Evolutionary conservation across 768 basidiomycete species (phyloP), one percentile per base, ranked within the genome.

Genomic region (Lentinula sp.): DNA sequence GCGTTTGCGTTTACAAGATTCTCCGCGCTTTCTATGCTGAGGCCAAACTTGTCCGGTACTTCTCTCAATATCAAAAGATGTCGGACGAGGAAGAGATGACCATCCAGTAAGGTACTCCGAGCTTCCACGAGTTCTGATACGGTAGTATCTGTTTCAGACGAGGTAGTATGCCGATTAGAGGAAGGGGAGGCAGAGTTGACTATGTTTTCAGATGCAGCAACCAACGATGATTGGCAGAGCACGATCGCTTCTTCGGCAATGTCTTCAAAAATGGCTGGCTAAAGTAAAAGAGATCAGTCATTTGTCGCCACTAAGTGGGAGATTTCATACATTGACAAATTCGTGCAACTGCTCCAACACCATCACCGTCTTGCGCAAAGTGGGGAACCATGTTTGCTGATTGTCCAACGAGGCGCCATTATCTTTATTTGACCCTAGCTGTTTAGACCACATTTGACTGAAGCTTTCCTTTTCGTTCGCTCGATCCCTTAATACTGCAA

Each of bases 221-320:
- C 78, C 3, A 98, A 81, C 0, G 95, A 96, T 61, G 88, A 81
- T 39, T 88, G 84, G 70, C 95, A 96, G 4, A 93, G 76, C 11
- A 82, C 79, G 35, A 97, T 80, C 0, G 95, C 93, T 74, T 98
- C 95, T 74, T 95, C 92, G 0, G 96, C 95, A 43, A 98, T 91
- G 70, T 99, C 97, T 66, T 95, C 91, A 61, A 97, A 99, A 61
- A 98, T 95, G 1, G 86, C 88, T n/a, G 91, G 87, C 95, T 98
- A 61, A 5, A 37, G 9, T 37, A 42, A 50, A 7, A 40, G n/a
- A 39, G 16, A 39, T 48, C 35, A 18, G 13, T 45, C 7, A 60
- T 21, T 57, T 39, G 15, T 32, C 32, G 54, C n/a, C 16, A 53
- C 54, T 5, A 61, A 49, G 39, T 2, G 28, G 23, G 37, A 13